Evolutionary conservation across 1,284 basidiomycete species (phyloP).

Genomic region (Puccinia polysora): DNA sequence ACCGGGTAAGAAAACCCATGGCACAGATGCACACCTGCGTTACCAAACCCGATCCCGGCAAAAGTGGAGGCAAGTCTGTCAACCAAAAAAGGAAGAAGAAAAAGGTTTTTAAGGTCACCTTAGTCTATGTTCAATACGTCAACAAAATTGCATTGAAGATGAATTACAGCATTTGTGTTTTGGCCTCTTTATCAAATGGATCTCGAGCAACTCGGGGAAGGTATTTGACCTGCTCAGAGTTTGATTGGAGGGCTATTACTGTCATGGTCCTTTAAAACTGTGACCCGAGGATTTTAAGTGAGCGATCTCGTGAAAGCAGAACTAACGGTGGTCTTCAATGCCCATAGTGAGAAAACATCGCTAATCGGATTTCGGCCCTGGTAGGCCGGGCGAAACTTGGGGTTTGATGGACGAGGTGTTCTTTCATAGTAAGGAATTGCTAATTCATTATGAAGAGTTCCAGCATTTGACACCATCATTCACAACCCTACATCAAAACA

Average conservation of each 20-base stretch:
- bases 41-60: conserved; percentile 92
- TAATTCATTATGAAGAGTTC: conserved; percentile 24
- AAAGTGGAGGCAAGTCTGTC: conserved; percentile 71
- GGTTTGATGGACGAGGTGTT: conserved; percentile 79
- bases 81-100: conserved; percentile 50
- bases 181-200: conserved; percentile 70
- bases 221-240: conserved; percentile 61
- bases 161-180: conserved; percentile 80
- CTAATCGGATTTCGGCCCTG: conserved; percentile 92
- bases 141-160: conserved; percentile 41
- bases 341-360: conserved; percentile 94
- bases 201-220: conserved; percentile 81
- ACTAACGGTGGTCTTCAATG: conserved; percentile 69
- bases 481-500: too few relatives aligned
- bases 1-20: conserved; percentile 80
- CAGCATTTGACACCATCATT: conserved; percentile 62
- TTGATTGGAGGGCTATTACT: background rate
- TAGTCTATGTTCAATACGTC: conserved; percentile 43
- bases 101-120: background rate
- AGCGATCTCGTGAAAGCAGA: background rate
- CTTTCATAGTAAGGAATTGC: conserved; percentile 68
- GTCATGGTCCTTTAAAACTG: too few relatives aligned
- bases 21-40: conserved; percentile 83
- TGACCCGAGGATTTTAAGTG: background rate
- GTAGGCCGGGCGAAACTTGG: conserved; percentile 80